phyloP scores from a whole-genome alignment of 345 rosid genomes.

The Eucalyptus grandis region DNA sequence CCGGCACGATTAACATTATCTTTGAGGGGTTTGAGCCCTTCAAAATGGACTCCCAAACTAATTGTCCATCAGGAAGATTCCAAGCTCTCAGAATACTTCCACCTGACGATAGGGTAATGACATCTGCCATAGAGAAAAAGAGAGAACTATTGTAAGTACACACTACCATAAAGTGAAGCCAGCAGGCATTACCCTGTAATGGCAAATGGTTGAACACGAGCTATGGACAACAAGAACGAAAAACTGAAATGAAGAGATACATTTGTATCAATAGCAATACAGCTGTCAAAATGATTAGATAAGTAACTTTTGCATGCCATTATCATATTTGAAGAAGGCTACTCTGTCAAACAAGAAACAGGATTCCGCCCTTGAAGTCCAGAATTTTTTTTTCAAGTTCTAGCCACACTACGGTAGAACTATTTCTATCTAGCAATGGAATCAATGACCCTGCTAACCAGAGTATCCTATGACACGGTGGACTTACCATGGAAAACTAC shows the following conservation, averaged over 20 bases:
- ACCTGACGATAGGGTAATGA: constrained; percentile 65
- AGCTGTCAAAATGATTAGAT: background rate
- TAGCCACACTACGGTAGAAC: background rate
- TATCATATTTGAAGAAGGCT: background rate
- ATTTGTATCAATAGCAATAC: background rate
- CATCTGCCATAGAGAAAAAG: constrained; percentile 36
- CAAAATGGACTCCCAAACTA: constrained; percentile 90
- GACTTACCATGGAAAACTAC: background rate
- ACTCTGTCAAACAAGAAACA: background rate
- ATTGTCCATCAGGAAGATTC: constrained; percentile 99
- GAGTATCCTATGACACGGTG: background rate
- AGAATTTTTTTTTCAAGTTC: background rate
- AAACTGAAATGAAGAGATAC: background rate
- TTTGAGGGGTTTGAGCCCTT: constrained; percentile 44
- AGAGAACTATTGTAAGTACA: background rate
- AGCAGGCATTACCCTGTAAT: background rate
- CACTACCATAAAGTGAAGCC: background rate
- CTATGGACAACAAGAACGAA: background rate
- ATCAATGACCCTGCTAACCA: background rate
- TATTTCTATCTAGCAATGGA: background rate
- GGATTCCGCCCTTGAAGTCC: background rate
- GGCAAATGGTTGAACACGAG: background rate
- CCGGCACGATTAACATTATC: constrained; percentile 53
- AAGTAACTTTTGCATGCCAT: background rate
- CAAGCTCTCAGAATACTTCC: constrained; percentile 88